phyloP scores from a whole-genome alignment of 1,139 yeast species.

The Kodamaea sp. region DNA sequence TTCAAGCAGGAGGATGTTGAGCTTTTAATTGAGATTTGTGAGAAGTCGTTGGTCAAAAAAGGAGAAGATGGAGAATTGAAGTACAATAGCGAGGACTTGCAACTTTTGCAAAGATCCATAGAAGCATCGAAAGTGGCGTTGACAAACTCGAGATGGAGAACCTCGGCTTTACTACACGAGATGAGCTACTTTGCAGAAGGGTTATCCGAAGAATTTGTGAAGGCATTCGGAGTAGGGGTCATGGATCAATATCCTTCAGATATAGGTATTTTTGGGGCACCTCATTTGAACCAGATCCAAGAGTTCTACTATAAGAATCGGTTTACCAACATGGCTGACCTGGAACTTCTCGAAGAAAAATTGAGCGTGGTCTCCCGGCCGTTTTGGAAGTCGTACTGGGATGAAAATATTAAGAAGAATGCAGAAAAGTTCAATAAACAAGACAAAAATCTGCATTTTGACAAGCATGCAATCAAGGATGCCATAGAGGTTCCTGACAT shows the following conservation, averaged over 20 bases:
- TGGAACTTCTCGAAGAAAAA: slow-evolving; percentile 26
- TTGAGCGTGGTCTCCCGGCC: slow-evolving; percentile 33
- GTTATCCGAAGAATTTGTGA: slow-evolving; percentile 41
- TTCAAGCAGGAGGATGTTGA: slow-evolving; percentile 59
- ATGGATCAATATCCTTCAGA: slow-evolving; percentile 17
- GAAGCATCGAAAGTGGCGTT: slow-evolving; percentile 50
- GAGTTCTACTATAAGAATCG: slow-evolving; percentile 56
- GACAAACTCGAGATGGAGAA: slow-evolving; percentile 54
- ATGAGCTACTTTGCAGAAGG: slow-evolving; percentile 56
- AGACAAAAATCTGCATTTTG: slow-evolving; percentile 22
- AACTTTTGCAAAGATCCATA: slow-evolving; percentile 42
- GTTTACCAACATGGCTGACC: slow-evolving; percentile 33
- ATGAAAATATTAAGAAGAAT: slow-evolving; percentile 36
- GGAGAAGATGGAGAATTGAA: slow-evolving; percentile 19
- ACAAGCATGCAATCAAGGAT: slow-evolving; percentile 5
- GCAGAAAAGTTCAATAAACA: slow-evolving; percentile 32
- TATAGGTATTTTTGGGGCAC: slow-evolving; percentile 56
- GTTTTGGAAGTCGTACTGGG: slow-evolving; percentile 60
- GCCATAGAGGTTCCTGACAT: slow-evolving; percentile 15
- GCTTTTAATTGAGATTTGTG: slow-evolving; percentile 50
- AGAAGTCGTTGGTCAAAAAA: slow-evolving; percentile 43
- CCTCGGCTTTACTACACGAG: slow-evolving; percentile 58
- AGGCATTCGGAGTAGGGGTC: slow-evolving; percentile 46
- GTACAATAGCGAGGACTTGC: slow-evolving; percentile 39
- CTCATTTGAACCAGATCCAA: slow-evolving; percentile 55